Conservation (phyloP, 495 filamentous ascomycete genomes). For the Daldinia decipiens region DNA sequence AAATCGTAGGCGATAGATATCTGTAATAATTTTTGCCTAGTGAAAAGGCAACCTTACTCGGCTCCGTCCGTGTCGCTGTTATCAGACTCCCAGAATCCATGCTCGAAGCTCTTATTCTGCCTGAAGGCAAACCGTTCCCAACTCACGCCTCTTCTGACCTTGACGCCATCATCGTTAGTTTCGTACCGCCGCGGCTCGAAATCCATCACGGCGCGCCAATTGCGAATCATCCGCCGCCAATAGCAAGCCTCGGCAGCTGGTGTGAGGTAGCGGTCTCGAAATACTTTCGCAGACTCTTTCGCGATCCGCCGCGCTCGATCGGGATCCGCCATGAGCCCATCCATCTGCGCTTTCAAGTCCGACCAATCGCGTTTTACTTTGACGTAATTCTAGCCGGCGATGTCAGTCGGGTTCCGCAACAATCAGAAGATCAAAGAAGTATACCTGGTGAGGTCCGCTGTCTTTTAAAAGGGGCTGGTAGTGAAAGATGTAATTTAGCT, state of each 20-base stretch:
- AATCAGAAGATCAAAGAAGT: not conserved
- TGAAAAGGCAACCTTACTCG: conserved; percentile 3
- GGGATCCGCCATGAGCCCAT: conserved; percentile 54
- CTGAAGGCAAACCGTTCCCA: conserved; percentile 41
- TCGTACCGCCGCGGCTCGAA: conserved; percentile 41
- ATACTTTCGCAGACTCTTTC: conserved; percentile 60
- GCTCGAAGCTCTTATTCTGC: conserved; percentile 38
- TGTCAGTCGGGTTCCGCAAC: not conserved
- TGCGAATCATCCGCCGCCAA: conserved; percentile 59
- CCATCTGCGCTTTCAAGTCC: conserved; percentile 58
- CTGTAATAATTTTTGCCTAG: not conserved
- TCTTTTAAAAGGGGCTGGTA: conserved; percentile 55
- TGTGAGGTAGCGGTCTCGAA: conserved; percentile 58
- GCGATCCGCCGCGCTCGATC: conserved; percentile 60
- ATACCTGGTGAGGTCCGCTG: conserved; percentile 60
- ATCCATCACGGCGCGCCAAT: conserved; percentile 57
- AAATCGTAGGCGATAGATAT: not conserved
- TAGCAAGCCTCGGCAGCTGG: conserved; percentile 63
- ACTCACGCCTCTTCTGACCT: conserved; percentile 35
- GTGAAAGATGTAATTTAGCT: conserved; percentile 57
- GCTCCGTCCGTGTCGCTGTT: conserved; percentile 3
- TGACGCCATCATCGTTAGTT: conserved; percentile 26
- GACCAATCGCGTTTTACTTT: conserved; percentile 61
- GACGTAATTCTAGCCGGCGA: conserved; percentile 59
- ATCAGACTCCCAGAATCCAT: conserved; percentile 39